Evolutionary conservation across 192 early-diverging fungal species (phyloP), one percentile per base, ranked within the genome.

Genomic region (Podila epigama): DNA sequence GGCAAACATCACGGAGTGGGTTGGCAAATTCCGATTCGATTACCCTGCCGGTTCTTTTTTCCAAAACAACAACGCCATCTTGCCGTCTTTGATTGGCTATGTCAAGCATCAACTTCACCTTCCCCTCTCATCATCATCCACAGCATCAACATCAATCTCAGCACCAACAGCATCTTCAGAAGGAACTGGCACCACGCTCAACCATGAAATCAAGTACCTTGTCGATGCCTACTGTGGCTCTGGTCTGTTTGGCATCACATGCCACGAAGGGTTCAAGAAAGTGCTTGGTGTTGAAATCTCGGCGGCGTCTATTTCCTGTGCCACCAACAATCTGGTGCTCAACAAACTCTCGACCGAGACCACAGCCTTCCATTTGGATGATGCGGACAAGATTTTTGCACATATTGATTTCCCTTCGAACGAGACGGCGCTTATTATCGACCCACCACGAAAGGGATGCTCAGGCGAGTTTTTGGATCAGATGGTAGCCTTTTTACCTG

Each of bases 151-250:
- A 2, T 13, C 37, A 13, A 27, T 31, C 9, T 54, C 71, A 8
- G n/a, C 27, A 10, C 25, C 51, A 27, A 13, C 50, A 12, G 15
- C 48, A 51, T 18, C 58, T 36, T 20, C 31, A 28, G 25, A 52
- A 12, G n/a, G 1, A 2, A n/a, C 37, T 3, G 51, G 13, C 22
- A 44, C 59, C 11, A 63, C 31, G 11, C 39, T 69, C 53, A 53
- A 64, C 44, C 64, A 83, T 50, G 78, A 62, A 39, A 80, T 86
- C 34, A 66, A 58, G 41, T 83, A 83, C 51, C 80, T 91, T 22
- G 84, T 92, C 28, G 91, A 92, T 58, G 88, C 91, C 1, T 92
- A 91, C 73, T 92, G 91, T 68, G 91, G 91, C 11, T 85, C 91
- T 1, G 91, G 91, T 10, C 67, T 92, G 25, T 92, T 92, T 82